Base-by-base conservation (phyloP, 169 alveolate species). In the Blepharisma undulans region DNA sequence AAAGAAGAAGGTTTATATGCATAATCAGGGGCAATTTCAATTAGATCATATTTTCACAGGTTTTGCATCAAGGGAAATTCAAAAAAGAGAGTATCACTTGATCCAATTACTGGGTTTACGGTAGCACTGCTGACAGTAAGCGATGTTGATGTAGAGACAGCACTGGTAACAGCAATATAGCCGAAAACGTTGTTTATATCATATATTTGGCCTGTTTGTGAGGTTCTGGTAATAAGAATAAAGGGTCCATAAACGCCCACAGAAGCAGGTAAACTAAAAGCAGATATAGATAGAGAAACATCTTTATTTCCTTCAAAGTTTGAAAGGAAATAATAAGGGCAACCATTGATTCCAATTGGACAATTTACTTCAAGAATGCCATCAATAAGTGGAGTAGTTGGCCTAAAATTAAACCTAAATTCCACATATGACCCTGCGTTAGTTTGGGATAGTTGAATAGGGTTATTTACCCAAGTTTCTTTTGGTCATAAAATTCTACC, bases 211-310 rank as follows among this genome's bases (percentile, higher is more conserved):
- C 91, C 0, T 22, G n/a, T 34, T 72, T 59, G 21, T 21, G 80
- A 2, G 0, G 27, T 10, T 34, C 91, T 86, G 0, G 91, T 86
- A 1, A 66, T 21, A 32, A 86, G 61, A 1, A 21, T 12, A 36
- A 86, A 86, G 71, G 91, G 91, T n/a, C 91, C 91, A 86, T 86
- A 86, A 33, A 4, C 14, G 6, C 91, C 91, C 0, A 66, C 27
- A 30, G 72, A 30, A 33, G 7, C 12, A 6, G 86, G 71, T 14
- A 78, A 1, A 2, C 66, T 2, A 6, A 0, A 7, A 21, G 34
- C 7, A 3, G 0, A 3, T 12, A 14, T n/a, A n/a, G n/a, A n/a
- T n/a, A 78, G 16, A 4, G 86, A 2, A 16, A 78, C 30, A 7
- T 78, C 86, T 78, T 78, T 22, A 27, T 36, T 8, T 5, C 27